Evolutionary conservation across 1,139 yeast species (phyloP), one percentile per base, ranked within the genome.

Genomic region (Diutina mesorugosa): DNA sequence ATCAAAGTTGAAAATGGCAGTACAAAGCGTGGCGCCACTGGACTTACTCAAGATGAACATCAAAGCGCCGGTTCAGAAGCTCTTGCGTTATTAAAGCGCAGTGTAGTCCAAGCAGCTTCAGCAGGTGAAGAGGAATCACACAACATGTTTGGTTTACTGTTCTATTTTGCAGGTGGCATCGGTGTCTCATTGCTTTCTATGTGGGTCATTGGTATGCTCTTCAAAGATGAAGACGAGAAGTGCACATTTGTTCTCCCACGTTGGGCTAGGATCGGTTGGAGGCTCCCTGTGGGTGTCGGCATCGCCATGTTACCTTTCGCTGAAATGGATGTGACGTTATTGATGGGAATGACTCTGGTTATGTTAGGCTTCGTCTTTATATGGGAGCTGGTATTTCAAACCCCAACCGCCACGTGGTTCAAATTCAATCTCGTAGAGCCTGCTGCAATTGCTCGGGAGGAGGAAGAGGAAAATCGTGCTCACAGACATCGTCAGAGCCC

Each of bases 151-250:
- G 79, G 76, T 1, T 67, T 78, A 45, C 69, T 78, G 9, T 75
- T 79, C 58, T 78, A 71, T 63, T 76, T 78, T 60, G 73, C 80
- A 5, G 83, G 83, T 1, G 83, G 83, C 1, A 61, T 79, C 4
- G 71, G 76, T 58, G 72, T 77, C 14, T 66, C 79, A 0, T 65
- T 79, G 52, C 47, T 71, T 6, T 65, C 69, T 45, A 64, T 77
- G 61, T 69, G 69, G 41, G 58, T 71, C 2, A 60, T 78, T 45
- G 81, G 79, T 0, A 50, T 50, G 53, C 32, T 30, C 5, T 50
- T 30, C 7, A 16, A 50, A 21, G 53, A 50, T 12, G 45, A 32
- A n/a, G 53, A 50, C 26, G 53, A 50, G 14, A 30, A 16, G 14
- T n/a, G 45, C n/a, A 14, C 26, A 1, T 50, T 50, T 50, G 5